Evolutionary conservation across 495 filamentous ascomycete genomes (phyloP).

Genomic region (Zalerion maritima): DNA sequence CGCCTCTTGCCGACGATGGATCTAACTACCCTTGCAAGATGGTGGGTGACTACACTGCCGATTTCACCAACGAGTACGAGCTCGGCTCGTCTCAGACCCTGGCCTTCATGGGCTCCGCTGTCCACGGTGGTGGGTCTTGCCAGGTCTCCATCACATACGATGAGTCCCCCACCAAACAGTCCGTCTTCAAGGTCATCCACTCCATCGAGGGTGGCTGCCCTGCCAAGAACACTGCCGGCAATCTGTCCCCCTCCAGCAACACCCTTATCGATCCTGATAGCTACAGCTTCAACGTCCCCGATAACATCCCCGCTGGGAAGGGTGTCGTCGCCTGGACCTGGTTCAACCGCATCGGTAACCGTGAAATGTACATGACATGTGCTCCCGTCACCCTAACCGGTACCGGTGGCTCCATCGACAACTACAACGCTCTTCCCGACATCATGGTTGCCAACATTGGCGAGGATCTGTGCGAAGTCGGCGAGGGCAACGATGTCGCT

Average conservation of each 20-base stretch:
- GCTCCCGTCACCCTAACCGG: constrained; percentile 52
- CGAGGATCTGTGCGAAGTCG: constrained; percentile 9
- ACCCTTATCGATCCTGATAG: constrained; percentile 13
- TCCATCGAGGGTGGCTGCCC: constrained; percentile 76
- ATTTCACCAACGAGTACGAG: constrained; percentile 31
- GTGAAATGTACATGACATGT: constrained; percentile 96
- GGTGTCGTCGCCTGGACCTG: constrained; percentile 73
- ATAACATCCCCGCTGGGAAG: constrained; percentile 39
- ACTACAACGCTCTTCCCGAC: constrained; percentile 48
- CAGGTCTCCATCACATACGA: constrained; percentile 77
- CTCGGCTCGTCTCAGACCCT: constrained; percentile 40
- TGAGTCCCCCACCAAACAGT: constrained; percentile 35
- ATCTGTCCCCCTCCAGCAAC: constrained; percentile 16
- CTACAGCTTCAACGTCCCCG: constrained; percentile 45
- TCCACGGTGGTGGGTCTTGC: constrained; percentile 77
- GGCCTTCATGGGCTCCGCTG: constrained; percentile 44
- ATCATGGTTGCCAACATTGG: constrained; percentile 75
- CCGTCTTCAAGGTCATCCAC: constrained; percentile 64
- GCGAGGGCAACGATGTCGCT: constrained; percentile 24
- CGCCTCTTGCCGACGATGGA: constrained; percentile 44
- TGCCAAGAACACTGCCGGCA: constrained; percentile 29
- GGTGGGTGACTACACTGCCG: constrained; percentile 22
- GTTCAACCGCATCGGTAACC: constrained; percentile 81
- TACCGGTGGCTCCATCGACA: constrained; percentile 29
- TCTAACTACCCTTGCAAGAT: constrained; percentile 71